phyloP scores from a whole-genome alignment of 352 stramenopile genomes.

The Pythium volutum region DNA sequence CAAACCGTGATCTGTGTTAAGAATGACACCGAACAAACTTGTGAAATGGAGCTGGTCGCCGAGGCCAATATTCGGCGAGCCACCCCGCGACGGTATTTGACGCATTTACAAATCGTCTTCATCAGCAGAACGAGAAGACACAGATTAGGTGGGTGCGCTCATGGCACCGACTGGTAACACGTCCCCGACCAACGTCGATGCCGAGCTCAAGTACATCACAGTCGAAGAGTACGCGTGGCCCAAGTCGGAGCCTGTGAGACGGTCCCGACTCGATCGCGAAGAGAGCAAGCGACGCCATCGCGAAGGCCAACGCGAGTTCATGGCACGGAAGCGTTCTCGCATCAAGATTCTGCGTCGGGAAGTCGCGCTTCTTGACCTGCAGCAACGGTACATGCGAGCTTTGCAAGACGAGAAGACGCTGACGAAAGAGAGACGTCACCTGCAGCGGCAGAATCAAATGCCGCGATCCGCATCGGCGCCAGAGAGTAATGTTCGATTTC shows the following conservation, averaged over 20 bases:
- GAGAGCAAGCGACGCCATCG: slow-evolving; percentile 8
- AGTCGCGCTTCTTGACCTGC: neutral
- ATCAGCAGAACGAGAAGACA: no score
- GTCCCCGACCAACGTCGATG: slow-evolving; percentile 4
- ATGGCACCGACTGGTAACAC: neutral
- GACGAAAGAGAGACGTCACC: neutral
- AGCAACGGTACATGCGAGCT: neutral
- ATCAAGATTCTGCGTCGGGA: neutral
- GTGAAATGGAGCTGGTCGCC: no score
- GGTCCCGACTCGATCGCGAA: neutral
- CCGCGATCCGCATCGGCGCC: neutral
- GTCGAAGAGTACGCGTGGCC: slow-evolving; percentile 6
- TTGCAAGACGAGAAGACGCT: neutral
- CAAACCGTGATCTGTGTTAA: no score
- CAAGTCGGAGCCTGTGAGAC: neutral
- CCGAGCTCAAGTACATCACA: slow-evolving; percentile 2
- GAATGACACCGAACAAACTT: no score
- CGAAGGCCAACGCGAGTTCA: slow-evolving; percentile 5
- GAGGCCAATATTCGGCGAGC: no score
- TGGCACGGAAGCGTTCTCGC: neutral
- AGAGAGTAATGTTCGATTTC: neutral
- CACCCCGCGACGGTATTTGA: no score
- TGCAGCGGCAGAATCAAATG: neutral
- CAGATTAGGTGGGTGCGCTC: no score
- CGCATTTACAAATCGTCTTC: no score